Evolutionary conservation across 192 early-diverging fungal species (phyloP), one percentile per base, ranked within the genome.

Genomic region (Allomyces arbusculus): DNA sequence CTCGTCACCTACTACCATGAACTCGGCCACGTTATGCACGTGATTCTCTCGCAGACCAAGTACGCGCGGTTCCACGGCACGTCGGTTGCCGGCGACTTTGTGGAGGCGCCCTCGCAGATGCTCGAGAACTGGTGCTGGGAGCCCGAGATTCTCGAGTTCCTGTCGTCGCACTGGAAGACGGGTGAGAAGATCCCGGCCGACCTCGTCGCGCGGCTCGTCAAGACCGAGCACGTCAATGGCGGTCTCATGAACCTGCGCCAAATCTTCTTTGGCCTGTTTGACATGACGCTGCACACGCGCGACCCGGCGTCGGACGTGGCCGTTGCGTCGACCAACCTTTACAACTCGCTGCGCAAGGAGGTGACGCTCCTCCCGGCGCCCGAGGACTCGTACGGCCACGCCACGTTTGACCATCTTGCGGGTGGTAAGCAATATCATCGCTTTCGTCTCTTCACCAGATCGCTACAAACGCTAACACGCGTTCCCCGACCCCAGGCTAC

Each of bases 61-160:
- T 87, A 78, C 65, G 77, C 79, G 1, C 74, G 84, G 0, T 87
- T 91, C 70, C 87, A 90, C 44, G 89, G 89, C 62, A 88, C 88
- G 22, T 75, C 75, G 58, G 78, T 87, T 50, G 87, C 90, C 66
- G 72, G 81, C 64, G 91, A 93, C 73, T 93, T 93, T 78, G 85
- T 93, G 24, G 91, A 93, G 78, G 87, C 86, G 24, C 91, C 91
- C 19, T 86, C 84, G 26, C 88, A 91, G 80, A 90, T 93, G 91
- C 79, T 91, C 24, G 91, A 91, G 74, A 92, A 90, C 75, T 88
- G 85, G 87, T 78, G 80, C 43, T 88, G 80, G 77, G 84, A 86
- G 65, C 75, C 79, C 9, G 70, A 76, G 4, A 80, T 80, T 1
- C 71, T 88, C 61, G 69, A 77, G 61, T 65, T 71, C 24, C 74